Base-by-base conservation (phyloP, 306 rosid genomes). In the Quercus variabilis region DNA sequence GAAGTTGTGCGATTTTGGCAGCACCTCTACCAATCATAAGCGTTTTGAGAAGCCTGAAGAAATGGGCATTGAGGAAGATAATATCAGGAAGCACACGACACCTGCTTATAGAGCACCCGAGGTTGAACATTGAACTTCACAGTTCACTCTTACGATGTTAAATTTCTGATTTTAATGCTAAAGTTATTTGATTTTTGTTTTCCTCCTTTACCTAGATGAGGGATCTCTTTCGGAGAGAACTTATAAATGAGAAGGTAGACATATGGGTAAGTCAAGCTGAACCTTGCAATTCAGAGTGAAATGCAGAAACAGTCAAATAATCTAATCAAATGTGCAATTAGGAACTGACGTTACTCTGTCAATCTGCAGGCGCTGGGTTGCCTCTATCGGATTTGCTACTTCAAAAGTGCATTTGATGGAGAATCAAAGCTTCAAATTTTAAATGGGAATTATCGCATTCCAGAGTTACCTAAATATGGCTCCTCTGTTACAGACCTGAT, bases 51-150 rank as follows among this genome's bases (percentile, higher is more conserved):
- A 90, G 88, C 93, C 97, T 57, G 98, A 92, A 83, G 99, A 95
- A 83, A 95, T 95, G 99, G 99, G 99, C 62, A 87, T 95, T 76
- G 99, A 92, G 83, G 99, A 95, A 86, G 99, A 95, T 85, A 95
- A 90, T 87, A 95, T 95, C 89, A 93, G 99, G 87, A 95, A 95
- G 91, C 79, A 90, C 85, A 95, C 99, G 55, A 95, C 99, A 57
- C 99, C 99, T 17, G 99, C 99, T 74, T 95, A 95, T 79, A 90
- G 99, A 83, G 85, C 99, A 62, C 97, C 99, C 1, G 99, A 95
- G 98, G 99, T 90, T 64, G 79, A 31, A 75, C 60, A 19, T 26
- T 41, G 57, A 73, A 43, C 68, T 78, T 19, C 82, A 18, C 86
- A 43, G 63, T 78, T 19, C 82, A n/a, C 86, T 58, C 56, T 78